Evolutionary conservation across 2,329 filamentous ascomycete genomes (phyloP).

Genomic region (Trichoderma citrinoviride): DNA sequence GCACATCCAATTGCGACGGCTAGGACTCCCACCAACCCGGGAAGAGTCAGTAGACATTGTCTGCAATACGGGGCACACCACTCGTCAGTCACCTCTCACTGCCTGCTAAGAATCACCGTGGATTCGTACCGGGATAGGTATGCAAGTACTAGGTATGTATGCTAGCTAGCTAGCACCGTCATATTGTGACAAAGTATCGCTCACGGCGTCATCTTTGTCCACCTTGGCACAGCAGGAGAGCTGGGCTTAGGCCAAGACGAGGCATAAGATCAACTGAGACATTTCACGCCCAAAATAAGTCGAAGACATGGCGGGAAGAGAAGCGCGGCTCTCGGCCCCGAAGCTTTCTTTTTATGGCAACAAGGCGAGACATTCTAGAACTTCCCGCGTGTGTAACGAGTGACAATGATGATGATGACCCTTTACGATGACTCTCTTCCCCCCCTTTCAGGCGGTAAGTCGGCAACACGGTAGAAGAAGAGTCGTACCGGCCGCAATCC

Average conservation of each 20-base stretch:
- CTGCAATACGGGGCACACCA: too few species aligned
- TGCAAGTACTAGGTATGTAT: too few species aligned
- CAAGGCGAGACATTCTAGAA: constrained; percentile 5
- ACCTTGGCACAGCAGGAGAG: background rate
- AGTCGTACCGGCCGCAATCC: too few species aligned
- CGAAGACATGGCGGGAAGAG: background rate
- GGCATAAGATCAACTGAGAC: background rate
- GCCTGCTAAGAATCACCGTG: background rate
- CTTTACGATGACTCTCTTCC: background rate
- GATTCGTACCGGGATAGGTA: too few species aligned
- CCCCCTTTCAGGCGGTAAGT: background rate
- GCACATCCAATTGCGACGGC: too few species aligned
- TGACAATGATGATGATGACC: background rate
- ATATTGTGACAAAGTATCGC: too few species aligned
- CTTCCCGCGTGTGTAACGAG: background rate
- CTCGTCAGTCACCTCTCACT: too few species aligned
- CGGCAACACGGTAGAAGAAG: background rate
- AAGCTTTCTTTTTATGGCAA: background rate
- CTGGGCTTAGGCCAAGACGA: background rate
- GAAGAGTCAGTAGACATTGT: too few species aligned
- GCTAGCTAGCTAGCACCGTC: too few species aligned
- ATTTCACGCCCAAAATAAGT: background rate
- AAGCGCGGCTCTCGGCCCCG: background rate
- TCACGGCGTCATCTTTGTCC: background rate
- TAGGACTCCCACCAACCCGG: too few species aligned